phyloP scores from a whole-genome alignment of 306 rosid species.

The Inga leiocalycina region DNA sequence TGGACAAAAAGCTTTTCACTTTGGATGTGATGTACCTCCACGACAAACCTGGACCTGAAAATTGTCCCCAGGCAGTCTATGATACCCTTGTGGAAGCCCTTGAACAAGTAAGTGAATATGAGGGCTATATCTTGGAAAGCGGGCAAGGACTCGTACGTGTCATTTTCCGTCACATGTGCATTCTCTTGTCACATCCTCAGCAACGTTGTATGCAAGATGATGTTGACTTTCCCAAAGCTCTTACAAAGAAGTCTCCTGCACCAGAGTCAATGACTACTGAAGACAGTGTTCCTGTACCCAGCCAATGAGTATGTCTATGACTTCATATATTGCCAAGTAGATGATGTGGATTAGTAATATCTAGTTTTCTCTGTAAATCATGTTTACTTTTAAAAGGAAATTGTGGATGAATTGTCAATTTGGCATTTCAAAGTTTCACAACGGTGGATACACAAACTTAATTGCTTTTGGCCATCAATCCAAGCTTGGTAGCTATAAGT shows the following conservation, averaged over 20 bases:
- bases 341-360: slow-evolving; percentile 20
- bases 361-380: slow-evolving; percentile 32
- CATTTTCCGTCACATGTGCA: slow-evolving; percentile 68
- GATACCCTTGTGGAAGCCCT: slow-evolving; percentile 86
- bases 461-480: neutral
- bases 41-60: slow-evolving; percentile 93
- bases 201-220: slow-evolving; percentile 81
- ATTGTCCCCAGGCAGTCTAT: slow-evolving; percentile 90
- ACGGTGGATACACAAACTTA: neutral
- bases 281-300: slow-evolving; percentile 51
- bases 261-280: slow-evolving; percentile 57
- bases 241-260: slow-evolving; percentile 60
- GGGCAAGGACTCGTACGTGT: slow-evolving; percentile 80
- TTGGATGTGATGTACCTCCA: slow-evolving; percentile 94
- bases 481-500: neutral
- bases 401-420: slow-evolving; percentile 14
- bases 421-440: slow-evolving; percentile 11
- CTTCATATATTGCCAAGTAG: slow-evolving; percentile 27
- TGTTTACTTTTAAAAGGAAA: slow-evolving; percentile 10
- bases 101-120: slow-evolving; percentile 85
- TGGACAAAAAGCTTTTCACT: slow-evolving; percentile 75
- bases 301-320: slow-evolving; percentile 49
- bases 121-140: slow-evolving; percentile 93
- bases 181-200: slow-evolving; percentile 80
- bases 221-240: slow-evolving; percentile 79